These are phyloP conservation scores for Debaryomyces tyrocola DNA, from an alignment of 805 yeast genomes.

Conservation along the genomic window DNA sequence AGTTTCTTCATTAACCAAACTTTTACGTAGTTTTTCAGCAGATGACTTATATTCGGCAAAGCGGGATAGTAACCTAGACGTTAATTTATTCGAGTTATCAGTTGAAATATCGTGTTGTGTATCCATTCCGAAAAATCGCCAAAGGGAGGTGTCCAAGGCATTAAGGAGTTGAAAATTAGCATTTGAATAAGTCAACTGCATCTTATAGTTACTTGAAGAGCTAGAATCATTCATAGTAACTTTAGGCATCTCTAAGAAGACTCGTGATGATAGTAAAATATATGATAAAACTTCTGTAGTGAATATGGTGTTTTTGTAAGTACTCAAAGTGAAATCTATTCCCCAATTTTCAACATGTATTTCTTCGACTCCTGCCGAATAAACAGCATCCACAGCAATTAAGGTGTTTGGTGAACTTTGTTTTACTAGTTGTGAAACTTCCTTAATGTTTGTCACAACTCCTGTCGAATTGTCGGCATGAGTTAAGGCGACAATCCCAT, in stretches of 20 bases:
- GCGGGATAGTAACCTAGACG: no score
- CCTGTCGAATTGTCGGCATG: conserved; percentile 11
- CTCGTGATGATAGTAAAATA: conserved; percentile 5
- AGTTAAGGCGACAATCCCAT: conserved; percentile 4
- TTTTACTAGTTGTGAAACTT: conserved; percentile 3
- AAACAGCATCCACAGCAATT: conserved; percentile 10
- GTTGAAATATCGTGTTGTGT: no score
- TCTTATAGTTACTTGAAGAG: no score
- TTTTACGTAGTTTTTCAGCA: conserved; percentile 3
- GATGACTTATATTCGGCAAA: neutral
- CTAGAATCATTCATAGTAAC: no score
- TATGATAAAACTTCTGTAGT: conserved; percentile 9
- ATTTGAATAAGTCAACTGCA: no score
- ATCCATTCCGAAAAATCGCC: no score
- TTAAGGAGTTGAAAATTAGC: no score
- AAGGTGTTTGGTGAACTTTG: conserved; percentile 3
- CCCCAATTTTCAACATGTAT: conserved; percentile 14
- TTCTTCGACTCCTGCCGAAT: conserved; percentile 12
- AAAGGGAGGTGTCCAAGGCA: no score
- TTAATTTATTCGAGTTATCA: no score
- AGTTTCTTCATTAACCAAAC: conserved; percentile 2
- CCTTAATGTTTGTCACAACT: conserved; percentile 6
- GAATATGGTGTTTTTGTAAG: conserved; percentile 7
- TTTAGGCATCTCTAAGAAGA: neutral
- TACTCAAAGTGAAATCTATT: conserved; percentile 11